Percentiles rank a stretch among this genome's conserved stretches.
phyloP scores from a whole-genome alignment of 306 rosid species.

The Parietaria judaica region DNA sequence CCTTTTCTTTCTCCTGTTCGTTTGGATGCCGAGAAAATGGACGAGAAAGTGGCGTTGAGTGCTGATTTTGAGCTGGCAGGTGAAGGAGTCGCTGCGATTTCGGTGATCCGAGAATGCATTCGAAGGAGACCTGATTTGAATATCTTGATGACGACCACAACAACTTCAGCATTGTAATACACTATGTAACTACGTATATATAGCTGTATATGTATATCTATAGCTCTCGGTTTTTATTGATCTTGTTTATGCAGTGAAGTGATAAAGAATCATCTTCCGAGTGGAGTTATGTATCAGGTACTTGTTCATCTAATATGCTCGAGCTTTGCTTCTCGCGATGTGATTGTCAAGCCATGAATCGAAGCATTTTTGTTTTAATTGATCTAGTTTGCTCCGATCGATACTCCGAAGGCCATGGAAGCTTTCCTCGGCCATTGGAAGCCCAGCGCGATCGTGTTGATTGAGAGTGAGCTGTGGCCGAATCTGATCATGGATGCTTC shows the following conservation, averaged over 20 bases:
- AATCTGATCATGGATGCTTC: slow-evolving; percentile 83
- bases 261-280: slow-evolving; percentile 57
- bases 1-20: not conserved
- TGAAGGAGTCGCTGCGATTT: slow-evolving; percentile 86
- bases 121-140: slow-evolving; percentile 52
- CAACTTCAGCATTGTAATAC: slow-evolving; percentile 78
- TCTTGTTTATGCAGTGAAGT: slow-evolving; percentile 60
- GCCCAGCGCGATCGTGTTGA: slow-evolving; percentile 59
- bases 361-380: not conserved
- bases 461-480: slow-evolving; percentile 97
- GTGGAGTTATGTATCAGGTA: slow-evolving; percentile 74
- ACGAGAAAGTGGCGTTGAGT: not conserved
- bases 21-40: slow-evolving; percentile 13
- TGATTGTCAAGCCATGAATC: too few relatives aligned
- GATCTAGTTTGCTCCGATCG: slow-evolving; percentile 73
- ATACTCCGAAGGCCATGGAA: slow-evolving; percentile 53
- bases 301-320: not conserved
- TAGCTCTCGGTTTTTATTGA: not conserved
- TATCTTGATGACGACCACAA: slow-evolving; percentile 65
- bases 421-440: slow-evolving; percentile 74
- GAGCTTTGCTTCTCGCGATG: not conserved
- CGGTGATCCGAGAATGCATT: slow-evolving; percentile 66
- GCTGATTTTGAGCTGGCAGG: slow-evolving; percentile 26
- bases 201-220: too few relatives aligned
- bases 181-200: not conserved